These are phyloP conservation scores for Candida andamanensis DNA, from an alignment of 805 yeast species.

Conservation along the genomic window DNA sequence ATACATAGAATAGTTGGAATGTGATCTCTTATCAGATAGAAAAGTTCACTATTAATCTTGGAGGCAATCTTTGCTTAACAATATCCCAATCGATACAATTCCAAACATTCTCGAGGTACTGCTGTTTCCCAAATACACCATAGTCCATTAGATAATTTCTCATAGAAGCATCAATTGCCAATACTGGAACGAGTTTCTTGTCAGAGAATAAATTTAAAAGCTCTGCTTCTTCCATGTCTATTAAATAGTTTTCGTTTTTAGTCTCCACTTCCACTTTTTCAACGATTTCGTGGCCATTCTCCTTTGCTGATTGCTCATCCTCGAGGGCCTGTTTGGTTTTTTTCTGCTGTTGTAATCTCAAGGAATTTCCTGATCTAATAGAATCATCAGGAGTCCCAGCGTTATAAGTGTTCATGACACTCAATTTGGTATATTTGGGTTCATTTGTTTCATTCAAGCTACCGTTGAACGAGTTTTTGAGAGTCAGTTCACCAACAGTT, in stretches of 20 bases:
- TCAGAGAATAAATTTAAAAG: conserved; percentile 28
- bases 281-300: conserved; percentile 2
- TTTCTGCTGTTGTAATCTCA: conserved; percentile 35
- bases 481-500: conserved; percentile 22
- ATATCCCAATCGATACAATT: conserved; percentile 41
- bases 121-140: conserved; percentile 57
- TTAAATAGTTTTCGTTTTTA: conserved; percentile 22
- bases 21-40: conserved; percentile 3
- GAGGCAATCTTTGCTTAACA: conserved; percentile 34
- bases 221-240: conserved; percentile 40
- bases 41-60: conserved; percentile 13
- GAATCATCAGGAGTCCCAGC: conserved; percentile 78
- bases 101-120: conserved; percentile 41
- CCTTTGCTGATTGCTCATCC: conserved; percentile 1
- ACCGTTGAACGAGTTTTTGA: conserved; percentile 13
- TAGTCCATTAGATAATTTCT: conserved; percentile 67
- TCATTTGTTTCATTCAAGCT: conserved; percentile 5
- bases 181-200: conserved; percentile 49
- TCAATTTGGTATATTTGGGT: conserved; percentile 41
- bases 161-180: conserved; percentile 70
- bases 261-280: conserved; percentile 2
- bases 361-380: conserved; percentile 47
- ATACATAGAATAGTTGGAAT: conserved; percentile 1
- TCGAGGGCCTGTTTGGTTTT: conserved; percentile 22
- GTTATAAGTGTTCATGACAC: conserved; percentile 78